These are phyloP conservation scores for Neurospora sp. DNA, from an alignment of 495 filamentous ascomycete species.

Conservation along the genomic window DNA sequence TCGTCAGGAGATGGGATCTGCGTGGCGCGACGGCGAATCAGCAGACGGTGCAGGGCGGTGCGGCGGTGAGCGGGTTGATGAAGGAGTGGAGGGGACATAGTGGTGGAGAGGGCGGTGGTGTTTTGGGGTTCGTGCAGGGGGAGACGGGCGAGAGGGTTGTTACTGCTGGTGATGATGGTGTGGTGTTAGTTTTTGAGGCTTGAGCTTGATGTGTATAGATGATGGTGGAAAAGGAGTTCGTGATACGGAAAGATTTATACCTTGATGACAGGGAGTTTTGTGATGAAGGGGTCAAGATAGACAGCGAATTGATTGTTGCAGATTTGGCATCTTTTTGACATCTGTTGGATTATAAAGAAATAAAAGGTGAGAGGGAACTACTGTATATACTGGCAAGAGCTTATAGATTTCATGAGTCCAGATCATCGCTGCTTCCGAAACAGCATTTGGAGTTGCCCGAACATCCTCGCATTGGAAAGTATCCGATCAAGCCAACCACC, in stretches of 20 bases:
- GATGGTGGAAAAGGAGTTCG: neutral
- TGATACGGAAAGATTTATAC: neutral
- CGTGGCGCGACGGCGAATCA: conserved; percentile 59
- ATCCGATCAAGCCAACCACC: too few species aligned
- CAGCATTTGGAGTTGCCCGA: too few species aligned
- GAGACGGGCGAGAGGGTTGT: conserved; percentile 60
- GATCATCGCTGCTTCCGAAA: too few species aligned
- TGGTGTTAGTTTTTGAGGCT: conserved; percentile 60
- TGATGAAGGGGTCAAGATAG: neutral
- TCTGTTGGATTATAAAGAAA: too few species aligned
- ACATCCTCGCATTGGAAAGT: too few species aligned
- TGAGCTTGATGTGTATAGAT: conserved; percentile 8
- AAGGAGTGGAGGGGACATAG: conserved; percentile 80
- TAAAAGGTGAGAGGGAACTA: too few species aligned
- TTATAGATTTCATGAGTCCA: too few species aligned
- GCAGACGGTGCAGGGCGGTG: conserved; percentile 10
- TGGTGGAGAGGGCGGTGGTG: conserved; percentile 74
- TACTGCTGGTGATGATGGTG: conserved; percentile 81
- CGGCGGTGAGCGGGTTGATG: conserved; percentile 49
- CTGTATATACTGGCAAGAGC: too few species aligned
- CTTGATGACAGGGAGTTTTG: neutral
- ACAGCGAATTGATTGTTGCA: neutral
- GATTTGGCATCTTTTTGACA: neutral
- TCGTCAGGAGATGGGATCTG: conserved; percentile 78
- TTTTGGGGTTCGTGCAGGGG: conserved; percentile 77